Evolutionary conservation across 176 grass and related monocot genomes (phyloP), one percentile per base, ranked within the genome.

Genomic region (Thalia dealbata): DNA sequence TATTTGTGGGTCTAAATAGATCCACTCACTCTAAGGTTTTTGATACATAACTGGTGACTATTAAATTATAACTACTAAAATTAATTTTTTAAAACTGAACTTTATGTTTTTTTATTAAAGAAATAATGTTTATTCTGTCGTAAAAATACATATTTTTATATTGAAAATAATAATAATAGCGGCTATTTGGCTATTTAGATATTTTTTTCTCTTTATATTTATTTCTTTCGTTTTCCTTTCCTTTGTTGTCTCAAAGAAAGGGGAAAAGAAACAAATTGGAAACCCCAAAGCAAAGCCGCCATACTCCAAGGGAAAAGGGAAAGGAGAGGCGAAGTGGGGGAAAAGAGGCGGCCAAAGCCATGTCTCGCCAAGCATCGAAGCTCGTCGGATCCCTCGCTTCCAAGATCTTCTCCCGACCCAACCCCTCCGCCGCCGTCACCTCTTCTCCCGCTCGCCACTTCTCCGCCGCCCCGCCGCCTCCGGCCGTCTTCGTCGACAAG

Each of bases 401-500:
- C 64, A 77, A 81, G 21, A 74, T 99, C 41, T 24, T 55, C 29
- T 77, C 75, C 48, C 73, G 16, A 43, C 13, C 30, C 41, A 18
- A 55, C 44, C 22, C 21, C 38, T 38, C 21, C 64, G 6, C 29
- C 59, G 1, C 11, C 76, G 19, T 32, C 41, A 38, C 55, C 56
- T 52, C 63, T 6, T 54, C 75, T 5, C 79, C 88, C 2, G 48
- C 69, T 7, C 83, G 90, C 52, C 73, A 80, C 64, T 95, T 91
- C 60, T 85, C 93, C 11, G 88, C 91, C 4, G 75, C 88, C 24
- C 74, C 95, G 55, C 82, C 81, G 32, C 85, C 88, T 35, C 83
- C 90, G 50, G 85, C 95, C 52, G 95, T 99, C 14, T 99, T 99
- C 81, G 81, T 99, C 1, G 95, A 99, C 81, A 99, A 99, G 85